These are phyloP conservation scores for Epichloe sylvatica DNA, from an alignment of 2,329 filamentous ascomycete genomes.

Conservation along the genomic window DNA sequence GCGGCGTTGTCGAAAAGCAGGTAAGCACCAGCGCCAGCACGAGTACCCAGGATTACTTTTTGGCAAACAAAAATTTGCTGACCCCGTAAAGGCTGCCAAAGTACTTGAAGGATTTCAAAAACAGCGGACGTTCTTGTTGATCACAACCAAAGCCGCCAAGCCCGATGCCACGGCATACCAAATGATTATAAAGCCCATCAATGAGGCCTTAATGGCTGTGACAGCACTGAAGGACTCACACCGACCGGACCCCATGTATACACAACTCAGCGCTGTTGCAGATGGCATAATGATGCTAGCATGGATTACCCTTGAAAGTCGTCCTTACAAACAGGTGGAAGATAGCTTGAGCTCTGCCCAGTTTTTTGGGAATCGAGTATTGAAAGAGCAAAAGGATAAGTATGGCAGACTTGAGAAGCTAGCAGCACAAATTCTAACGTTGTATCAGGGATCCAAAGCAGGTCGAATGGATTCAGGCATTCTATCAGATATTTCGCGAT, in stretches of 20 bases:
- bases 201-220: constrained; percentile 66
- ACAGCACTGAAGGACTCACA: constrained; percentile 72
- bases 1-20: constrained; percentile 67
- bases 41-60: constrained; percentile 37
- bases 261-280: constrained; percentile 73
- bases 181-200: constrained; percentile 74
- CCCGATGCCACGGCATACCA: constrained; percentile 59
- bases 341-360: constrained; percentile 74
- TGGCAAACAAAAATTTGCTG: constrained; percentile 50
- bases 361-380: constrained; percentile 86
- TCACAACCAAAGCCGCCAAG: constrained; percentile 85
- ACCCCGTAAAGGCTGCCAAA: constrained; percentile 29
- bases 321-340: constrained; percentile 73
- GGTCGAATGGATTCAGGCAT: constrained; percentile 81
- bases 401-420: constrained; percentile 11
- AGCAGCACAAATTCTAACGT: not conserved
- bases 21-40: constrained; percentile 27
- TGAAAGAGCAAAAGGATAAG: constrained; percentile 77
- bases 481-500: constrained; percentile 78
- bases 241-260: constrained; percentile 58
- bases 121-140: constrained; percentile 75
- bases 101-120: constrained; percentile 58
- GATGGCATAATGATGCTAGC: constrained; percentile 82
- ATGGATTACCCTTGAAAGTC: constrained; percentile 76
- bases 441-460: constrained; percentile 56